Evolutionary conservation across 106 monocot species (phyloP), one percentile per base, ranked within the genome.

Genomic region (Ottelia alismoides): DNA sequence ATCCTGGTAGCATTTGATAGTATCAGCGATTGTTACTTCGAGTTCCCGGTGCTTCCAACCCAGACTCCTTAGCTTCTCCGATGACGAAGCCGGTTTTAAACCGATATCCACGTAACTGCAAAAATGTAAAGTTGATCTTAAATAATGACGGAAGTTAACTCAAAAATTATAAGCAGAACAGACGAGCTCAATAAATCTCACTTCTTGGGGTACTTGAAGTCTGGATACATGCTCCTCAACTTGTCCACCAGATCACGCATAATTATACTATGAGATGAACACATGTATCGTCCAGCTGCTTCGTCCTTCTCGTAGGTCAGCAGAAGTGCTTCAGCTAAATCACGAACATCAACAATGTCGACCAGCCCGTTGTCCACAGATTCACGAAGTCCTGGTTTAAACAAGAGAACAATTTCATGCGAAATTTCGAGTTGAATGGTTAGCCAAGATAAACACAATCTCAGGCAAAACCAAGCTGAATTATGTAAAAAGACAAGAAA

Each of bases 271-370:
- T 69, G 64, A 26, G 73, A 43, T 2, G 53, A 27, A 57, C 76
- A 76, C 10, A 76, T 63, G 58, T 73, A 82, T 22, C 76, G 24
- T 25, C 81, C 76, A 4, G 64, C 56, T 63, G 69, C 72, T 66
- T 76, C 69, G 0, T 62, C 56, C 45, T 66, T 70, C 57, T 82
- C 76, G 19, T 70, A 82, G 6, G 60, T 18, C 1, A 76, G 49
- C 5, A 72, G 52, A 47, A 72, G 27, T 2, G 76, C 75, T 26
- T 68, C 75, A 19, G 72, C 75, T 24, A 76, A 67, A 29, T 81
- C 75, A 56, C 80, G 47, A 35, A 72, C 80, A 61, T 81, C 80
- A 16, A 81, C 75, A 54, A 70, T 22, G 27, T 49, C 53, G 12
- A 16, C 32, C 17, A 57, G 0, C 16, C 11, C 45, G 45, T 74